phyloP scores from a whole-genome alignment of 2,329 filamentous ascomycete genomes.

The Verticillium albo-atrum region DNA sequence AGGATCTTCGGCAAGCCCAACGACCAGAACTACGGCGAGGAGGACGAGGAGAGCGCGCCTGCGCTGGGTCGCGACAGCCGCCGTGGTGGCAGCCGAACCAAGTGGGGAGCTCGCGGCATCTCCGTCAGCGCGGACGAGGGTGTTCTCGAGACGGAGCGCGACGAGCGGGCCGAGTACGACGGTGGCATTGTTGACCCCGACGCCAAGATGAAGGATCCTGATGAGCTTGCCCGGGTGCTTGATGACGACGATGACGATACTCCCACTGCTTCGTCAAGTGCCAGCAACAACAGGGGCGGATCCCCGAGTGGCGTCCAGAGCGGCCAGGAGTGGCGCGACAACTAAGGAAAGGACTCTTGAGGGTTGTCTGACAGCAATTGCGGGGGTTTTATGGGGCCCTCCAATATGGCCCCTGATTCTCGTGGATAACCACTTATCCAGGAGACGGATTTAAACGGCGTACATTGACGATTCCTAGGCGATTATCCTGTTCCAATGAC shows the following conservation, averaged over 20 bases:
- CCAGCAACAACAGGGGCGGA: conserved; percentile 13
- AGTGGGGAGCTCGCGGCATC: conserved; percentile 62
- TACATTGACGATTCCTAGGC: not conserved
- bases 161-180: conserved; percentile 34
- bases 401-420: not conserved
- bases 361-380: not conserved
- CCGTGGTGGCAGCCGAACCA: conserved; percentile 34
- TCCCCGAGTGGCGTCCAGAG: conserved; percentile 34
- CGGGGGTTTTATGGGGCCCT: not conserved
- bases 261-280: conserved; percentile 16
- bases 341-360: not conserved
- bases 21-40: conserved; percentile 43
- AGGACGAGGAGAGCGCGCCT: conserved; percentile 57
- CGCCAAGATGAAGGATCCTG: conserved; percentile 62
- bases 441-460: not conserved
- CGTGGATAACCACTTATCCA: not conserved
- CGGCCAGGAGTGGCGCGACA: conserved; percentile 43
- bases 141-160: conserved; percentile 45
- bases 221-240: conserved; percentile 57
- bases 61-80: conserved; percentile 31
- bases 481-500: not conserved
- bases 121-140: conserved; percentile 63
- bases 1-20: conserved; percentile 66
- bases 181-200: conserved; percentile 51
- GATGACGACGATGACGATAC: conserved; percentile 54